A percentile compares a stretch with the other conserved stretches of the same genome.
Evolutionary conservation across 192 early-diverging fungal species (phyloP).

Genomic region (Podochytrium sp.): DNA sequence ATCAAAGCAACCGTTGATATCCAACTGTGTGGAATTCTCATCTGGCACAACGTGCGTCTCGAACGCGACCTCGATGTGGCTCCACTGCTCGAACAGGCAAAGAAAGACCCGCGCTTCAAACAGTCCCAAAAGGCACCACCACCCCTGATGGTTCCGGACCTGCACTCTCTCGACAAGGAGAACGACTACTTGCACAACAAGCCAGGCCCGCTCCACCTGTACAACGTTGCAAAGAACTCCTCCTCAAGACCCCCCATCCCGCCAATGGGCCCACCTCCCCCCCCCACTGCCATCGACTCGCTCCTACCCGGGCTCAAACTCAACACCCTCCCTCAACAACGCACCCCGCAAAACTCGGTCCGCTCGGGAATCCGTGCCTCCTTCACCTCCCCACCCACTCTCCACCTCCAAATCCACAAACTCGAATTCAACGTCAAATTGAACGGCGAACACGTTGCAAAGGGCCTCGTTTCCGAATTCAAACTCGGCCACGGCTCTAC

Average conservation of each 20-base stretch:
- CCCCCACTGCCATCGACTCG: neutral
- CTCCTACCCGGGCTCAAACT: constrained; percentile 3
- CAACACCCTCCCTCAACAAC: neutral
- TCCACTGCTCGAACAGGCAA: neutral
- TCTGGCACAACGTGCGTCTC: constrained; percentile 2
- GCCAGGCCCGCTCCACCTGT: neutral
- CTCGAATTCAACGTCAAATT: constrained; percentile 14
- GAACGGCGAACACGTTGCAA: constrained; percentile 6
- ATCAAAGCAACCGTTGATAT: neutral
- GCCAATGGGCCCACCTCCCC: neutral
- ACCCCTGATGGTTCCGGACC: neutral
- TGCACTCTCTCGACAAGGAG: neutral
- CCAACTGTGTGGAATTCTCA: constrained; percentile 6
- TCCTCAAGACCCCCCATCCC: neutral
- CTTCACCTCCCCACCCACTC: neutral
- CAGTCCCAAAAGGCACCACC: constrained; percentile 2
- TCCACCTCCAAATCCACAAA: neutral
- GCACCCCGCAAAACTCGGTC: neutral
- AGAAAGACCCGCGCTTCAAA: neutral
- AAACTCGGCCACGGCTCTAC: neutral
- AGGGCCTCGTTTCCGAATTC: neutral
- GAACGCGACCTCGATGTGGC: neutral
- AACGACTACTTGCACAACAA: neutral
- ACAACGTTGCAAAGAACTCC: neutral
- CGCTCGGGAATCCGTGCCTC: constrained; percentile 1